Conservation (phyloP, 108 stramenopile species). For the Nitzschia palea region DNA sequence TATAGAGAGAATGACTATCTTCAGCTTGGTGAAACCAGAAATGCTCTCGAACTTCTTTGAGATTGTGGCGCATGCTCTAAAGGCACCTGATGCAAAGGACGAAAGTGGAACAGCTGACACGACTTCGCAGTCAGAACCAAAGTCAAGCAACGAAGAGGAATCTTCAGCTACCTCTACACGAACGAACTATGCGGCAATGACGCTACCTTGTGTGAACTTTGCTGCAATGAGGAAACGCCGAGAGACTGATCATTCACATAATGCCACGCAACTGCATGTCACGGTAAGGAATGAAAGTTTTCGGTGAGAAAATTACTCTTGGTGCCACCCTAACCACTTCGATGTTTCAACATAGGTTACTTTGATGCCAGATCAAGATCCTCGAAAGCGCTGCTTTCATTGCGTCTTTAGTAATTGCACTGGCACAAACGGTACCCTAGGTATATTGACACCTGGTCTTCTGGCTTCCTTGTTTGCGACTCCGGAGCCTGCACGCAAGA, state of each 20-base stretch:
- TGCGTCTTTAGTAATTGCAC: slow-evolving; percentile 67
- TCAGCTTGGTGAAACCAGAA: slow-evolving; percentile 71
- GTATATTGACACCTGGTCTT: slow-evolving; percentile 64
- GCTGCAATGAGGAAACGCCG: slow-evolving; percentile 31
- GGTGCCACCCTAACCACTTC: background rate
- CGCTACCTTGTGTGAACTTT: slow-evolving; percentile 51
- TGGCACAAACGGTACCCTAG: slow-evolving; percentile 58
- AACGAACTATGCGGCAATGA: slow-evolving; percentile 34
- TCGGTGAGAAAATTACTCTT: background rate
- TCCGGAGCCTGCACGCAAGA: background rate
- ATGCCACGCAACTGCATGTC: slow-evolving; percentile 3
- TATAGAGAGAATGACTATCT: slow-evolving; percentile 65
- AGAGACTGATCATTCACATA: background rate
- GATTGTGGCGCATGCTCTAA: slow-evolving; percentile 61
- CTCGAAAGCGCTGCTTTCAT: slow-evolving; percentile 76
- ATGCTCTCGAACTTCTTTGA: slow-evolving; percentile 79
- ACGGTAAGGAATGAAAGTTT: slow-evolving; percentile 17
- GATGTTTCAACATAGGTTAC: slow-evolving; percentile 37
- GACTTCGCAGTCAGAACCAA: background rate
- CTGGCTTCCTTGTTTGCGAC: slow-evolving; percentile 47
- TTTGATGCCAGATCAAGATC: slow-evolving; percentile 68
- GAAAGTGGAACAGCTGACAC: background rate
- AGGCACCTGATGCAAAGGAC: slow-evolving; percentile 3
- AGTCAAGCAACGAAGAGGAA: background rate
- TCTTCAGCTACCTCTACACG: background rate